These are phyloP conservation scores for Dendrobium chrysotoxum DNA, from an alignment of 106 monocot species.

Conservation along the genomic window DNA sequence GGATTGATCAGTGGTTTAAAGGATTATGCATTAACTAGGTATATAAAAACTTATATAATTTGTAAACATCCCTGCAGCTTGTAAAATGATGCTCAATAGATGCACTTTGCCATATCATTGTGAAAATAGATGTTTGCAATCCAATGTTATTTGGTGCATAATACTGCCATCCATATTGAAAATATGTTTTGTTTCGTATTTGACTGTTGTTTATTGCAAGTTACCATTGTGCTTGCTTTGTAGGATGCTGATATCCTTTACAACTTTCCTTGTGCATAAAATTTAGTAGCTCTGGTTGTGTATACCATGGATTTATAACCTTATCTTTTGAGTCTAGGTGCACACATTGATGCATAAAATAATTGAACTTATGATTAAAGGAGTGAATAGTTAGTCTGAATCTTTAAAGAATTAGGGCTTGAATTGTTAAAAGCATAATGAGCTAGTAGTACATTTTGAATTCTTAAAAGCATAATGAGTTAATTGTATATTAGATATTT, in stretches of 20 bases:
- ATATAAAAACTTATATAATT: not conserved
- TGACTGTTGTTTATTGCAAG: not conserved
- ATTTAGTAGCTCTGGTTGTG: not conserved
- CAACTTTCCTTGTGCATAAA: not conserved
- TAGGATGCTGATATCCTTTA: not conserved
- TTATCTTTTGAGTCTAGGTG: not conserved
- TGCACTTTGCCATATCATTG: not conserved
- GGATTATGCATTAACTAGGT: conserved; percentile 97
- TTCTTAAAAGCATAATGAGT: too few species aligned
- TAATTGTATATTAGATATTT: too few species aligned
- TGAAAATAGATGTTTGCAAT: not conserved
- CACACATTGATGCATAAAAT: not conserved
- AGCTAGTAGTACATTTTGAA: not conserved
- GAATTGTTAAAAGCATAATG: not conserved
- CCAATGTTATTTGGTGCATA: not conserved
- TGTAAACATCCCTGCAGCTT: not conserved
- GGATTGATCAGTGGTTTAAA: conserved; percentile 77
- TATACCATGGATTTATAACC: not conserved
- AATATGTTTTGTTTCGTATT: not conserved
- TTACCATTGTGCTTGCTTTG: not conserved
- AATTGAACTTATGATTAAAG: not conserved
- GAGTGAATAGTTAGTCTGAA: not conserved
- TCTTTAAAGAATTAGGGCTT: not conserved
- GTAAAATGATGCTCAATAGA: not conserved
- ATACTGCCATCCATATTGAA: not conserved